Evolutionary conservation across 148 eudicot species (phyloP).

Genomic region (Camellia lanceoleosa): DNA sequence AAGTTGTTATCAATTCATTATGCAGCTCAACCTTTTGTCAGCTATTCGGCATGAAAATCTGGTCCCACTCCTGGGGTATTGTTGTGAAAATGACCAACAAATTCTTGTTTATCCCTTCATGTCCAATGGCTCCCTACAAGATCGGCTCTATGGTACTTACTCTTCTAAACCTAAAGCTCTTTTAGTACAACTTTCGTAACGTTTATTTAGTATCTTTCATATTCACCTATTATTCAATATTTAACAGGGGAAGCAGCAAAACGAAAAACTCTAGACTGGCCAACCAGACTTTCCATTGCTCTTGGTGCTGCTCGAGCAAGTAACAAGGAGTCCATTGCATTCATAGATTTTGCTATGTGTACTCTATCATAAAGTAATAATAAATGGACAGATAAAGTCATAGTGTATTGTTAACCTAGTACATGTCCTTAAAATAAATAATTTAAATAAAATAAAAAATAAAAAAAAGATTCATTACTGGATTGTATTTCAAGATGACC

Average conservation of each 20-base stretch:
- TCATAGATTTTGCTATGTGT: not conserved
- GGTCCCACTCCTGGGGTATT: constrained; percentile 56
- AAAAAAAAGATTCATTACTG: too few relatives aligned
- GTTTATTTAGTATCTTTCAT: not conserved
- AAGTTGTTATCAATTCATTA: constrained; percentile 9
- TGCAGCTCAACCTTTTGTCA: constrained; percentile 51
- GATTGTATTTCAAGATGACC: too few relatives aligned
- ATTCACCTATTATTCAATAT: not conserved
- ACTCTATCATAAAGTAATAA: not conserved
- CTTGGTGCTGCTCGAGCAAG: constrained; percentile 61
- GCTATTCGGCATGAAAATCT: constrained; percentile 49
- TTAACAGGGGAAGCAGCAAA: constrained; percentile 50
- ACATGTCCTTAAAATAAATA: not conserved
- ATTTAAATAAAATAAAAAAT: not conserved
- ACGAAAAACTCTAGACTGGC: constrained; percentile 48
- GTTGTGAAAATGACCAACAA: constrained; percentile 57
- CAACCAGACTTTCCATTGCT: constrained; percentile 56
- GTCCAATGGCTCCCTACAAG: constrained; percentile 61
- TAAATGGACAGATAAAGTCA: not conserved
- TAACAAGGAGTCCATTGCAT: not conserved
- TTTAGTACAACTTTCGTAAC: not conserved
- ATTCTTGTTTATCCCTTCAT: constrained; percentile 61
- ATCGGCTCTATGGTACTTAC: constrained; percentile 50
- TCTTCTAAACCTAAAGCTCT: constrained; percentile 3
- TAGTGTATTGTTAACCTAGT: not conserved